These are phyloP conservation scores for Dryadomyces quercus-mongolicae DNA, from an alignment of 2,329 filamentous ascomycete species.

Conservation along the genomic window DNA sequence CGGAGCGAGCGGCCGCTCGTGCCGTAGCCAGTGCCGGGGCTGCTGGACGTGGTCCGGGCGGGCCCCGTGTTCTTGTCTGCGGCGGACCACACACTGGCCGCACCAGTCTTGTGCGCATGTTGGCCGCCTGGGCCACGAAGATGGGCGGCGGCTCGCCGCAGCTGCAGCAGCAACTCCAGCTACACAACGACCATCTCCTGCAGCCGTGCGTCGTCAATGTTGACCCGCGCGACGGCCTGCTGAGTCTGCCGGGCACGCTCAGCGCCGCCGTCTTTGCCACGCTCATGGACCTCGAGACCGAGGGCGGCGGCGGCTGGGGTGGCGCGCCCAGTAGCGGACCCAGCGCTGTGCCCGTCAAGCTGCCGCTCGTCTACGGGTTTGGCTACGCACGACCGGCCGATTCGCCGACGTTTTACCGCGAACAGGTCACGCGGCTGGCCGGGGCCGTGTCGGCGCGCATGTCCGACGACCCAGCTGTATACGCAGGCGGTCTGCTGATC, in stretches of 20 bases:
- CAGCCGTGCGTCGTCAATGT: conserved; percentile 77
- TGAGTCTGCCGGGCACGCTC: conserved; percentile 68
- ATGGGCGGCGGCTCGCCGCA: conserved; percentile 28
- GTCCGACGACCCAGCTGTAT: conserved; percentile 60
- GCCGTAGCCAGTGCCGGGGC: conserved; percentile 16
- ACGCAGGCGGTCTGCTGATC: conserved; percentile 68
- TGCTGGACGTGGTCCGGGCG: conserved; percentile 32
- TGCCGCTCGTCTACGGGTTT: conserved; percentile 84
- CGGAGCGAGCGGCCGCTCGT: conserved; percentile 51
- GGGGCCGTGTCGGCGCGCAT: conserved; percentile 66
- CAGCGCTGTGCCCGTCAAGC: conserved; percentile 76
- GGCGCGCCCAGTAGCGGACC: conserved; percentile 84
- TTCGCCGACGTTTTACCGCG: conserved; percentile 59
- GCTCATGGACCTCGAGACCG: conserved; percentile 66
- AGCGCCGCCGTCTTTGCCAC: conserved; percentile 80
- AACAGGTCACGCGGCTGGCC: conserved; percentile 64
- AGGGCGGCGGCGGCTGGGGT: conserved; percentile 71
- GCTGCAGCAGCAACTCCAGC: not conserved
- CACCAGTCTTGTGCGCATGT: conserved; percentile 63
- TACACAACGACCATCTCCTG: conserved; percentile 17
- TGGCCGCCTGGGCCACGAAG: conserved; percentile 70
- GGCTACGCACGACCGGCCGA: conserved; percentile 63
- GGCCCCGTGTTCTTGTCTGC: conserved; percentile 74
- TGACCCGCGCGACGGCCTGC: conserved; percentile 68
- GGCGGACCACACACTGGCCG: conserved; percentile 73